These are phyloP conservation scores for Xenoacremonium recifei DNA, from an alignment of 2,329 filamentous ascomycete species.

Conservation along the genomic window DNA sequence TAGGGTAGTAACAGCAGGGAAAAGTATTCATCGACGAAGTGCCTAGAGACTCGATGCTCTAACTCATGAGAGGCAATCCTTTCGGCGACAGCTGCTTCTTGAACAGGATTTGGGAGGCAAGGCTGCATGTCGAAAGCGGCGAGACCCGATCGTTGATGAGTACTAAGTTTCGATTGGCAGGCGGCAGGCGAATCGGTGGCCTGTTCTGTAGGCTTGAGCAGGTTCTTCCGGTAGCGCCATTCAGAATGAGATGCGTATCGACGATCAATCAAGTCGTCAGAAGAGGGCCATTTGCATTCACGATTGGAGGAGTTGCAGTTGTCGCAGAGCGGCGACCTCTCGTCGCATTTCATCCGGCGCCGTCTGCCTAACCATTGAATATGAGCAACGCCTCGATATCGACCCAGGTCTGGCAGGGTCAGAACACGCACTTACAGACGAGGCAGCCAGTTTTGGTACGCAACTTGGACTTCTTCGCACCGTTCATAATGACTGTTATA, in stretches of 20 bases:
- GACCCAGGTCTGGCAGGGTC: neutral
- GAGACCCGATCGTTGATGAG: no score
- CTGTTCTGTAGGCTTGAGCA: no score
- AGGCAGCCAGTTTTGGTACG: neutral
- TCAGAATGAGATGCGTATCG: constrained; percentile 9
- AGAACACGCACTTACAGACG: neutral
- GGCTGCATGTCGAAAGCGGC: no score
- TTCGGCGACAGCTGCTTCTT: constrained; percentile 3
- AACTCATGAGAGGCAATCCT: constrained; percentile 12
- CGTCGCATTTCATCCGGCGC: neutral
- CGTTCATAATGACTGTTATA: neutral
- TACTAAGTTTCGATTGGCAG: no score
- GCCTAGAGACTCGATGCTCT: constrained; percentile 13
- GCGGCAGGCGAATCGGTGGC: no score
- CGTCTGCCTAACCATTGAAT: neutral
- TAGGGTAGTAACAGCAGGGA: constrained; percentile 24
- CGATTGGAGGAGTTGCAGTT: neutral
- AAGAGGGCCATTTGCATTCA: neutral
- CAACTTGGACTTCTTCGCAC: neutral
- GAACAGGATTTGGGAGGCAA: no score
- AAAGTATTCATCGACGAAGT: constrained; percentile 20
- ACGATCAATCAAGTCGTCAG: constrained; percentile 6
- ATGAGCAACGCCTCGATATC: no score
- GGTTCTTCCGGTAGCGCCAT: constrained; percentile 7
- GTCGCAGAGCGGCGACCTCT: neutral